These are phyloP conservation scores for Penicillium hordei DNA, from an alignment of 2,329 filamentous ascomycete species.

Conservation along the genomic window DNA sequence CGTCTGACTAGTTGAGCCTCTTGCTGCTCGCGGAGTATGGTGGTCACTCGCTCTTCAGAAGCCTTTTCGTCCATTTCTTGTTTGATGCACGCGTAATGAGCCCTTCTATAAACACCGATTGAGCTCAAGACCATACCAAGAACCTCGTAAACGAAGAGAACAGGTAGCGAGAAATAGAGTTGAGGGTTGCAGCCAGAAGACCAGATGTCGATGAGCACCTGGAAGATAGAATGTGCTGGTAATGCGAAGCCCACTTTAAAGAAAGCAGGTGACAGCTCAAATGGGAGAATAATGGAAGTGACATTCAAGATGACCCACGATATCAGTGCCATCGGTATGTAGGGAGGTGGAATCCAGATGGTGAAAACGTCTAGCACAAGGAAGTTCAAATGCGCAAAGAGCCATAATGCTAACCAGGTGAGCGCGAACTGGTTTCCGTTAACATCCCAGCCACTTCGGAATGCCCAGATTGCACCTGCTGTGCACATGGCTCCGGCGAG, in stretches of 20 bases:
- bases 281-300: conserved; percentile 44
- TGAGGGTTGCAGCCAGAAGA: conserved; percentile 44
- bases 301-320: conserved; percentile 49
- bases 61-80: conserved; percentile 19
- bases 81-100: conserved; percentile 20
- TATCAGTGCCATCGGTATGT: conserved; percentile 48
- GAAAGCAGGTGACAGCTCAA: conserved; percentile 46
- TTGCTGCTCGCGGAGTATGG: conserved; percentile 9
- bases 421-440: conserved; percentile 43
- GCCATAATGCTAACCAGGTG: conserved; percentile 48
- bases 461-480: conserved; percentile 47
- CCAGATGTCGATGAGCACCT: conserved; percentile 47
- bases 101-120: conserved; percentile 24
- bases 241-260: conserved; percentile 44
- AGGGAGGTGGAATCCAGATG: conserved; percentile 40
- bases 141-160: conserved; percentile 46
- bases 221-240: conserved; percentile 45
- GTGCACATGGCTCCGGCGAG: conserved; percentile 44
- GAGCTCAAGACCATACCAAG: conserved; percentile 14
- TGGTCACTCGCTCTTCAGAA: conserved; percentile 11
- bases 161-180: conserved; percentile 43
- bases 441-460: conserved; percentile 43
- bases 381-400: conserved; percentile 48
- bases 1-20: neutral
- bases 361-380: conserved; percentile 48